phyloP scores from a whole-genome alignment of 1,284 basidiomycete species.

The Porodaedalea pini region DNA sequence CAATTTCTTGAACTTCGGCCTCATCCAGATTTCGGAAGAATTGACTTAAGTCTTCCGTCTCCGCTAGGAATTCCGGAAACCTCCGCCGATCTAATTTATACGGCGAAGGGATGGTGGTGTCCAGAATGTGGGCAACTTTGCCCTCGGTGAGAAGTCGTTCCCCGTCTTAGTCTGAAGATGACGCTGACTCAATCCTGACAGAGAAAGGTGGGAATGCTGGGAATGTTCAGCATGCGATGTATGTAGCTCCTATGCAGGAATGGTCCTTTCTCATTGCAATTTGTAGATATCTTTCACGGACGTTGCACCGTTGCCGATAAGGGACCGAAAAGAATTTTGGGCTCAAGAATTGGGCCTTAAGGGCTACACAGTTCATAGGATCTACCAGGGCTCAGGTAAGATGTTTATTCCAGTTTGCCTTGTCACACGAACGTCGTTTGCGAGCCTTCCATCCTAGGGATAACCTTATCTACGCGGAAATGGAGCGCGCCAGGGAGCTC shows the following conservation, averaged over 20 bases:
- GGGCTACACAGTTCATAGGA: constrained; percentile 23
- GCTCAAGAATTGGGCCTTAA: constrained; percentile 8
- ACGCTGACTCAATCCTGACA: constrained; percentile 29
- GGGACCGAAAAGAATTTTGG: constrained; percentile 10
- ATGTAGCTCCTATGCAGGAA: constrained; percentile 19
- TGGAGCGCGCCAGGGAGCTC: not conserved
- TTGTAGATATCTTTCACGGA: not conserved
- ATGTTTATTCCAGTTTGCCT: not conserved
- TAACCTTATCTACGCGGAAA: constrained; percentile 1
- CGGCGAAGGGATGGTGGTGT: constrained; percentile 70
- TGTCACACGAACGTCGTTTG: too few species aligned
- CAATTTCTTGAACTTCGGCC: constrained; percentile 41
- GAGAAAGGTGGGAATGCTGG: constrained; percentile 70
- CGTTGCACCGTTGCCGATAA: not conserved
- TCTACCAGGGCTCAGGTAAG: constrained; percentile 27
- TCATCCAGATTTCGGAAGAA: constrained; percentile 22
- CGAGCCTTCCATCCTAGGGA: too few species aligned
- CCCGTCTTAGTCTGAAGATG: not conserved
- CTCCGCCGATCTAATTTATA: constrained; percentile 47
- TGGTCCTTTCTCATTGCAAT: not conserved
- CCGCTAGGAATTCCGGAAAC: constrained; percentile 30
- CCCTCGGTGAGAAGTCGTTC: constrained; percentile 48
- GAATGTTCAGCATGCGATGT: constrained; percentile 58
- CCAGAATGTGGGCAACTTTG: constrained; percentile 63
- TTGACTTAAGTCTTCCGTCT: constrained; percentile 33